A percentile compares a stretch with the other conserved stretches of the same genome.
phyloP scores from a whole-genome alignment of 2,329 filamentous ascomycete genomes.

The Fusarium longipes region DNA sequence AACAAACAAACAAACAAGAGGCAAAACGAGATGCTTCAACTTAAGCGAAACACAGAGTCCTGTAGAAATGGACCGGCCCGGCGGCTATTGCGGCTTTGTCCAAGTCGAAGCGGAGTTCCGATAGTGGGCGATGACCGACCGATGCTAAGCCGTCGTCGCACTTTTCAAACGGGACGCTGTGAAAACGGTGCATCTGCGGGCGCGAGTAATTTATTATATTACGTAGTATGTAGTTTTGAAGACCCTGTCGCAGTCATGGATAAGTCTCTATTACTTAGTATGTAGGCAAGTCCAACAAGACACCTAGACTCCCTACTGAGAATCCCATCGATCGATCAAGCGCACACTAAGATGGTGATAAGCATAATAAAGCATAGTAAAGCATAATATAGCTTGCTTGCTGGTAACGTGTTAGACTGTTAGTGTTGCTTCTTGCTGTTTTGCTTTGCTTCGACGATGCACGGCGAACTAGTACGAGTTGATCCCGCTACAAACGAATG shows the following conservation, averaged over 20 bases:
- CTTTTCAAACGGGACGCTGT: slow-evolving; percentile 11
- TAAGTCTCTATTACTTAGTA: neutral
- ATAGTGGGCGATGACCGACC: slow-evolving; percentile 35
- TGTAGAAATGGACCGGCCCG: slow-evolving; percentile 44
- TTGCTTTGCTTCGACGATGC: slow-evolving; percentile 20
- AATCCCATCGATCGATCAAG: neutral
- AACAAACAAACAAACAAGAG: neutral
- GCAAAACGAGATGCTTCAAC: neutral
- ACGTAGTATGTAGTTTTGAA: neutral
- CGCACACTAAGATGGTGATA: neutral
- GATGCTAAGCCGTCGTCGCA: slow-evolving; percentile 36
- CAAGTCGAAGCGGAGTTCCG: slow-evolving; percentile 28
- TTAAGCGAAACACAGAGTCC: slow-evolving; percentile 20
- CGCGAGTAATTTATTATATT: slow-evolving; percentile 9
- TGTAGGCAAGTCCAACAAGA: neutral
- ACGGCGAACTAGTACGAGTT: slow-evolving; percentile 3
- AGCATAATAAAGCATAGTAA: neutral
- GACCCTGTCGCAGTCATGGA: neutral
- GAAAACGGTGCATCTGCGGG: slow-evolving; percentile 25
- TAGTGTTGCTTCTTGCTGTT: neutral
- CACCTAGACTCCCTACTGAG: too few species aligned
- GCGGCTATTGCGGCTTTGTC: slow-evolving; percentile 47
- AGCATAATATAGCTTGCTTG: neutral
- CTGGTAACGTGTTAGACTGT: neutral
- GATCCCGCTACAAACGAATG: slow-evolving; percentile 5